phyloP scores from a whole-genome alignment of 1,284 basidiomycete genomes.

The Malassezia vespertilionis region DNA sequence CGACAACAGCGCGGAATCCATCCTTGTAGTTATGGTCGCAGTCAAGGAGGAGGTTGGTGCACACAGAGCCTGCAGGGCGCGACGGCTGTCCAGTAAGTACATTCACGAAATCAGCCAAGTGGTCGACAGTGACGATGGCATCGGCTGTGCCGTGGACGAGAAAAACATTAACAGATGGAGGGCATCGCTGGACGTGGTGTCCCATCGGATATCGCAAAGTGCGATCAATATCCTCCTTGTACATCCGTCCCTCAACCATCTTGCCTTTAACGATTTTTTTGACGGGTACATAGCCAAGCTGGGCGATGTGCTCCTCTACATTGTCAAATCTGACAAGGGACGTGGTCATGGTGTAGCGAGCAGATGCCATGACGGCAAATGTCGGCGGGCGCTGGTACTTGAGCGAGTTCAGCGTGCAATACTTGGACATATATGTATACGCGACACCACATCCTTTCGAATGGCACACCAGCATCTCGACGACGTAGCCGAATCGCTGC shows the following conservation, averaged over 20 bases:
- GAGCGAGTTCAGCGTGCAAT: neutral
- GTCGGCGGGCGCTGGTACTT: neutral
- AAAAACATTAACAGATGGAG: conserved; percentile 2
- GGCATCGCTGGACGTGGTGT: neutral
- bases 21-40: conserved; percentile 14
- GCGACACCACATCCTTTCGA: conserved; percentile 8
- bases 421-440: neutral
- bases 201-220: neutral
- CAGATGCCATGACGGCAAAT: neutral
- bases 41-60: neutral
- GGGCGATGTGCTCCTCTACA: too few relatives aligned
- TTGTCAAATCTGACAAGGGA: neutral
- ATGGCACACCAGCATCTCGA: conserved; percentile 9
- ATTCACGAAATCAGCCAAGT: conserved; percentile 2
- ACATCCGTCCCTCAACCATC: neutral
- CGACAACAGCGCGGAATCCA: neutral
- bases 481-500: conserved; percentile 8
- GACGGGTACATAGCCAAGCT: too few relatives aligned
- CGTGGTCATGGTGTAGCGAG: neutral
- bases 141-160: conserved; percentile 11
- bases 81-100: conserved; percentile 5
- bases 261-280: too few relatives aligned
- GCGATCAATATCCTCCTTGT: conserved; percentile 2
- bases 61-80: conserved; percentile 6
- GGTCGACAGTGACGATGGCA: conserved; percentile 5